A percentile compares a stretch with the other conserved stretches of the same genome.
Evolutionary conservation across 331 rosid species (phyloP).

Genomic region (Erythrophleum ivorense): DNA sequence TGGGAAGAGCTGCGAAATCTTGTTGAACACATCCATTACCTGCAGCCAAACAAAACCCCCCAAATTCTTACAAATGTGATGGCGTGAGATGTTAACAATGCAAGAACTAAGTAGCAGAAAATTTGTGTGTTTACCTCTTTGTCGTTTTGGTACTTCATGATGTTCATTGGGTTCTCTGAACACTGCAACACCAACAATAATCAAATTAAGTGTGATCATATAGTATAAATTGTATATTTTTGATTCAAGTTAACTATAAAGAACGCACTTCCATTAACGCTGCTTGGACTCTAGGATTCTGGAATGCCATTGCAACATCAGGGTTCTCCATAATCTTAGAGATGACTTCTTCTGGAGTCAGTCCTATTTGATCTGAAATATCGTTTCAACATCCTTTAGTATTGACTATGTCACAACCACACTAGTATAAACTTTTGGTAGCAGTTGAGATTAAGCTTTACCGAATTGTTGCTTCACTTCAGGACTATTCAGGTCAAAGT

Average conservation of each 20-base stretch:
- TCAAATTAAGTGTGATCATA: too few relatives aligned
- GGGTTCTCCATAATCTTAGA: slow-evolving; percentile 94
- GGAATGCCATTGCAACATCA: slow-evolving; percentile 90
- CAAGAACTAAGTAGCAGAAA: slow-evolving; percentile 21
- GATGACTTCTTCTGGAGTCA: slow-evolving; percentile 84
- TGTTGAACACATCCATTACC: slow-evolving; percentile 91
- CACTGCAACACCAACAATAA: too few relatives aligned
- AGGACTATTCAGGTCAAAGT: slow-evolving; percentile 88
- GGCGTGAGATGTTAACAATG: too few relatives aligned
- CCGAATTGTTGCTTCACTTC: slow-evolving; percentile 96
- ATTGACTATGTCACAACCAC: too few relatives aligned
- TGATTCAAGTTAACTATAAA: too few relatives aligned
- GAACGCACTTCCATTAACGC: slow-evolving; percentile 93
- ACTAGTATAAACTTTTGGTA: too few relatives aligned
- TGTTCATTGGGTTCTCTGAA: slow-evolving; percentile 83
- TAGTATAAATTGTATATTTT: too few relatives aligned
- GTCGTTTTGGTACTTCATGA: slow-evolving; percentile 89
- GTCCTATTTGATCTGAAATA: slow-evolving; percentile 95
- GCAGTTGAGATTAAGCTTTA: slow-evolving; percentile 51
- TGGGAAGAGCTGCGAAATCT: slow-evolving; percentile 89
- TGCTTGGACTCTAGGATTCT: slow-evolving; percentile 94
- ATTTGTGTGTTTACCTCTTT: slow-evolving; percentile 68
- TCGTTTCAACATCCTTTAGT: too few relatives aligned
- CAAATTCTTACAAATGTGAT: slow-evolving; percentile 18
- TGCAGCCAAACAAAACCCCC: slow-evolving; percentile 16